phyloP scores from a whole-genome alignment of 2,329 filamentous ascomycete species.

The Fusarium sp. region DNA sequence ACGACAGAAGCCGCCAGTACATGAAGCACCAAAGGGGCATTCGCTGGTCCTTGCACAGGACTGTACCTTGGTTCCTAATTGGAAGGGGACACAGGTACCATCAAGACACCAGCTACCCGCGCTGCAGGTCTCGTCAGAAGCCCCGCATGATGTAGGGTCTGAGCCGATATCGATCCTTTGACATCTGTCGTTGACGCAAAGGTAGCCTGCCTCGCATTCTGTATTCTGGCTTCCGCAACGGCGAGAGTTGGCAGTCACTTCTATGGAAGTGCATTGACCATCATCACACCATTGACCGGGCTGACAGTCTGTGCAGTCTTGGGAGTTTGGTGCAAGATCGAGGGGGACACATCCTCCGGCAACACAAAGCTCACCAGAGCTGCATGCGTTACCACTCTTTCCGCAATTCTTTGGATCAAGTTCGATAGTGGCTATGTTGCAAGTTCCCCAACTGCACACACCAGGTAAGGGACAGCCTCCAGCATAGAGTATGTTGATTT shows the following conservation, averaged over 20 bases:
- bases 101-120: conserved; percentile 40
- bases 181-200: conserved; percentile 34
- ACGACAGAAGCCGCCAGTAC: conserved; percentile 16
- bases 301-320: conserved; percentile 11
- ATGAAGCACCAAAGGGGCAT: conserved; percentile 18
- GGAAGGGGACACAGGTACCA: conserved; percentile 25
- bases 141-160: conserved; percentile 25
- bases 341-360: conserved; percentile 29
- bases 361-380: conserved; percentile 33
- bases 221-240: conserved; percentile 7
- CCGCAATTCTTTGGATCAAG: conserved; percentile 29
- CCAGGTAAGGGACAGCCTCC: conserved; percentile 32
- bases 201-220: conserved; percentile 17
- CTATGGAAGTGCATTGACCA: conserved; percentile 26
- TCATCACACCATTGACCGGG: conserved; percentile 35
- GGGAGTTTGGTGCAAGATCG: not conserved
- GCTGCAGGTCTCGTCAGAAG: conserved; percentile 15
- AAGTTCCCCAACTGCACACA: conserved; percentile 32
- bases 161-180: conserved; percentile 31
- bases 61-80: conserved; percentile 33
- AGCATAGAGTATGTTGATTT: conserved; percentile 15
- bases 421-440: conserved; percentile 33
- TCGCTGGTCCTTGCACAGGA: conserved; percentile 18
- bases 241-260: conserved; percentile 24
- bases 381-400: conserved; percentile 20